A percentile compares a stretch with the other conserved stretches of the same genome.
Conservation (phyloP, 805 yeast species). For the Nakazawaea wickerhamii region DNA sequence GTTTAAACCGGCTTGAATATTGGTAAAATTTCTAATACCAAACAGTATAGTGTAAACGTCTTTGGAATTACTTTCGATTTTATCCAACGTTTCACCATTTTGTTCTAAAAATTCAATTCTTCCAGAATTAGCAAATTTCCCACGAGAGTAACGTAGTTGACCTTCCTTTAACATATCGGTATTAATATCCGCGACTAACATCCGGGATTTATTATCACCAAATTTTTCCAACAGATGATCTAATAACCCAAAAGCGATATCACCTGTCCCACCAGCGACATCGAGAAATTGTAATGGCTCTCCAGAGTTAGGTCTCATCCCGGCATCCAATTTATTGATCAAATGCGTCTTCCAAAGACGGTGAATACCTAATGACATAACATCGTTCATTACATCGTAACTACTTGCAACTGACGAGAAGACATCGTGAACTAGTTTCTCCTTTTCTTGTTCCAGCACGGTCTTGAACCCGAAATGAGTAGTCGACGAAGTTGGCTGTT, state of each 20-base stretch:
- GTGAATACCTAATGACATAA: slow-evolving; percentile 94
- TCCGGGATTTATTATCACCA: slow-evolving; percentile 68
- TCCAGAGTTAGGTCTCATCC: slow-evolving; percentile 74
- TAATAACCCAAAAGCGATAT: slow-evolving; percentile 90
- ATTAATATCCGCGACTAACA: slow-evolving; percentile 93
- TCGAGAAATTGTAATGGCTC: slow-evolving; percentile 84
- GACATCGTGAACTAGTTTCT: slow-evolving; percentile 76
- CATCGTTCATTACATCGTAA: slow-evolving; percentile 96
- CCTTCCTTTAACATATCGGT: slow-evolving; percentile 96
- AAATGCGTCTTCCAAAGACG: slow-evolving; percentile 93
- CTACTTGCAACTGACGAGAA: slow-evolving; percentile 92
- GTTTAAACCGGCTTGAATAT: slow-evolving; percentile 86
- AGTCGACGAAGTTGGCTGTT: slow-evolving; percentile 27
- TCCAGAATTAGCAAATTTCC: slow-evolving; percentile 59
- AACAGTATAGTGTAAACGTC: slow-evolving; percentile 96
- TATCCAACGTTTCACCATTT: slow-evolving; percentile 86
- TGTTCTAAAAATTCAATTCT: slow-evolving; percentile 82
- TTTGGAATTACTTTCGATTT: slow-evolving; percentile 79
- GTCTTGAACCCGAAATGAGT: slow-evolving; percentile 93
- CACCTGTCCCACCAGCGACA: slow-evolving; percentile 99
- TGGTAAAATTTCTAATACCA: slow-evolving; percentile 95
- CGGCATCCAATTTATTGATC: slow-evolving; percentile 85
- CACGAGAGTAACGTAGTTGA: slow-evolving; percentile 58
- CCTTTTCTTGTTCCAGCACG: slow-evolving; percentile 75
- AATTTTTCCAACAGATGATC: slow-evolving; percentile 82